A percentile compares a stretch with the other conserved stretches of the same genome.
These are phyloP conservation scores for Wickerhamomyces alni DNA, from an alignment of 805 yeast species.

Conservation along the genomic window DNA sequence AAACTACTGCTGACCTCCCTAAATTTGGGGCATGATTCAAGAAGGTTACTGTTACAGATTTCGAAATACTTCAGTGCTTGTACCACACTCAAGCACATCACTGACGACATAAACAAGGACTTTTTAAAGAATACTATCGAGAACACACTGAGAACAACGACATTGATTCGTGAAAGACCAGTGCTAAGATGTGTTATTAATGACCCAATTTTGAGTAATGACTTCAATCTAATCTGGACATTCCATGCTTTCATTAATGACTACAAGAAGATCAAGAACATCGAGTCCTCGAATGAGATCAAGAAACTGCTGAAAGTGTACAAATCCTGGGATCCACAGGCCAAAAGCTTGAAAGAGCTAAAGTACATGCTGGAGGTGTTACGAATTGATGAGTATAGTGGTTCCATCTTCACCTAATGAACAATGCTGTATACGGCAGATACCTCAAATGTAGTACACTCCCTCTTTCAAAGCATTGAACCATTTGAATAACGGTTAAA, in stretches of 20 bases:
- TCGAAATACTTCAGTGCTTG: constrained; percentile 33
- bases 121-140: constrained; percentile 23
- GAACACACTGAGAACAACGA: constrained; percentile 21
- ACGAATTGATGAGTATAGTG: constrained; percentile 20
- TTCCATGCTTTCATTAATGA: constrained; percentile 32
- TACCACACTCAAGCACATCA: constrained; percentile 3
- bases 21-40: constrained; percentile 43
- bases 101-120: constrained; percentile 20
- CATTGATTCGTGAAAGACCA: constrained; percentile 10
- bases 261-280: constrained; percentile 26
- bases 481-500: too few relatives aligned
- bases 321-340: constrained; percentile 14
- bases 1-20: constrained; percentile 41
- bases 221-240: constrained; percentile 37
- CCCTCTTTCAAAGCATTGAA: too few relatives aligned
- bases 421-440: too few relatives aligned
- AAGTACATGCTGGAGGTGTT: constrained; percentile 22
- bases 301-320: constrained; percentile 6
- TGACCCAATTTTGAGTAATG: constrained; percentile 23
- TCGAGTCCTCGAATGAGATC: constrained; percentile 20
- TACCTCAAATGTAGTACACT: not conserved
- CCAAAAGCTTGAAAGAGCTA: constrained; percentile 13
- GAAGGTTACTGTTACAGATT: constrained; percentile 37
- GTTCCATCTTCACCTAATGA: constrained; percentile 2
- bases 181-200: not conserved